These are phyloP conservation scores for Leptodermis oblonga DNA, from an alignment of 257 asterid genomes.

Conservation along the genomic window DNA sequence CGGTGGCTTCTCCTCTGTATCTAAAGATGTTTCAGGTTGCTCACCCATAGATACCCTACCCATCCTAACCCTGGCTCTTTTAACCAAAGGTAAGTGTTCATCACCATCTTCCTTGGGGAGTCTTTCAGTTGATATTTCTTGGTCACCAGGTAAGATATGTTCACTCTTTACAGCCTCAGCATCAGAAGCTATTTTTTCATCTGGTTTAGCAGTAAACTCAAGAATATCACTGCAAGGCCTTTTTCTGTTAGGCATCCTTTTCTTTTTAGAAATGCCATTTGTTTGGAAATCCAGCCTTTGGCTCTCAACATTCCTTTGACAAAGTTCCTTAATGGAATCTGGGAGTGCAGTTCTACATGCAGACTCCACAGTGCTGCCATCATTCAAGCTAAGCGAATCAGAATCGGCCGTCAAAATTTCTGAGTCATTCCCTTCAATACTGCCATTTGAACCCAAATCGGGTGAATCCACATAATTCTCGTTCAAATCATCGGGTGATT, in stretches of 20 bases:
- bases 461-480: constrained; percentile 42
- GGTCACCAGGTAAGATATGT: constrained; percentile 37
- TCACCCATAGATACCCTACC: constrained; percentile 47
- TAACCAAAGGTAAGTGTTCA: constrained; percentile 83
- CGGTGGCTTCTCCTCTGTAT: constrained; percentile 42
- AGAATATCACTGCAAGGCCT: constrained; percentile 40
- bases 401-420: constrained; percentile 60
- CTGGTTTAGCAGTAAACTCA: constrained; percentile 32
- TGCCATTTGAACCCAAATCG: constrained; percentile 50
- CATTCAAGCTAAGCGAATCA: constrained; percentile 51
- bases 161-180: constrained; percentile 37
- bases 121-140: constrained; percentile 36
- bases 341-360: constrained; percentile 37
- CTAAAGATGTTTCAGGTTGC: constrained; percentile 33
- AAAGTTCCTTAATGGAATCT: constrained; percentile 36
- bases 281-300: constrained; percentile 60
- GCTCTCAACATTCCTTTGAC: constrained; percentile 45
- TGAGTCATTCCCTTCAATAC: constrained; percentile 59
- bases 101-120: constrained; percentile 67
- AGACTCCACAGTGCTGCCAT: constrained; percentile 55
- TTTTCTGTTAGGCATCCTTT: constrained; percentile 69
- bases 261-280: constrained; percentile 57
- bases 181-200: constrained; percentile 36
- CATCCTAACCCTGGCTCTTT: constrained; percentile 94
- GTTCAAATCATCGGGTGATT: constrained; percentile 56